Percentiles rank a stretch among this genome's conserved stretches.
Evolutionary conservation across 768 basidiomycete species (phyloP).

Genomic region (Pisolithus albus): DNA sequence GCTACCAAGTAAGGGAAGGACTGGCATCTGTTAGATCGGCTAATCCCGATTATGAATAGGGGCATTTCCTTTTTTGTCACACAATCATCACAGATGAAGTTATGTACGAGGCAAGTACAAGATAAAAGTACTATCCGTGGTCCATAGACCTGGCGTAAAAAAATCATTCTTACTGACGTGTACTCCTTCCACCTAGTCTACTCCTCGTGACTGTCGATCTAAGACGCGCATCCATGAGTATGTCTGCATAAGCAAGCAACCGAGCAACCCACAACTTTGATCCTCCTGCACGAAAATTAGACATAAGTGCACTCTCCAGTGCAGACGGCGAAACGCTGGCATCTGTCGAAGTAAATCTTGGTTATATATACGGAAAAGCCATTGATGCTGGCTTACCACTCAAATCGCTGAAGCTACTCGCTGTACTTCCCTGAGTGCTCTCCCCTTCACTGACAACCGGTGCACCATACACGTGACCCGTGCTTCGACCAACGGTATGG

Average conservation of each 20-base stretch:
- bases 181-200: slow-evolving; percentile 5
- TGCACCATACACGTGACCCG: slow-evolving; percentile 27
- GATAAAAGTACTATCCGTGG: too few species aligned
- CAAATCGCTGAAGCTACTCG: slow-evolving; percentile 81
- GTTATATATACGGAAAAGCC: neutral
- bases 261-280: slow-evolving; percentile 59
- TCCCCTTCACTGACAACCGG: slow-evolving; percentile 44
- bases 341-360: slow-evolving; percentile 33
- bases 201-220: slow-evolving; percentile 34
- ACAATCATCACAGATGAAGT: too few species aligned
- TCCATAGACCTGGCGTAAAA: too few species aligned
- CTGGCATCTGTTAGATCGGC: too few species aligned
- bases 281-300: slow-evolving; percentile 59
- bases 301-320: slow-evolving; percentile 72
- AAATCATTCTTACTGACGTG: neutral
- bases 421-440: slow-evolving; percentile 63
- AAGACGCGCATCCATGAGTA: neutral
- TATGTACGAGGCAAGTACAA: neutral
- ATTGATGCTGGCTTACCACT: slow-evolving; percentile 49
- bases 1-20: too few species aligned
- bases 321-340: slow-evolving; percentile 73
- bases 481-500: slow-evolving; percentile 35
- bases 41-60: too few species aligned
- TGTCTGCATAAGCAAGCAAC: neutral
- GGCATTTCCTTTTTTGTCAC: too few species aligned